These are phyloP conservation scores for Lepraria neglecta DNA, from an alignment of 495 filamentous ascomycete genomes.

Conservation along the genomic window DNA sequence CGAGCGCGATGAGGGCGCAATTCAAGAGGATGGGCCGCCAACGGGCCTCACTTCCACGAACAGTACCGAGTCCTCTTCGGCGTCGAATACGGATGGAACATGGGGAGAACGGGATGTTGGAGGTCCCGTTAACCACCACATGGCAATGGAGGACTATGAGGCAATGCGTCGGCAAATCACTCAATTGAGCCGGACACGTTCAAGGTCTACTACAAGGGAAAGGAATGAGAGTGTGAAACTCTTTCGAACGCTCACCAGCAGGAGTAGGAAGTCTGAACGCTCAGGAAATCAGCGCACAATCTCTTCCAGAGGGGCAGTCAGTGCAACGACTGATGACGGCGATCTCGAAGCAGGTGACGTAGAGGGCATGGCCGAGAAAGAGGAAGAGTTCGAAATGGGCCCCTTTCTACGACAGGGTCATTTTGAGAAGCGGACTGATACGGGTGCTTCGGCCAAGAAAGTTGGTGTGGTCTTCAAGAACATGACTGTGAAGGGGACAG, in stretches of 20 bases:
- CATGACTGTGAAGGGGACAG: slow-evolving; percentile 67
- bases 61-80: slow-evolving; percentile 19
- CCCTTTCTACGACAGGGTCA: slow-evolving; percentile 73
- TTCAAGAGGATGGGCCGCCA: slow-evolving; percentile 19
- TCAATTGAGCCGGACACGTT: slow-evolving; percentile 49
- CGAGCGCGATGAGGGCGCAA: not conserved
- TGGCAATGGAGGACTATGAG: slow-evolving; percentile 67
- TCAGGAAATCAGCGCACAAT: slow-evolving; percentile 3
- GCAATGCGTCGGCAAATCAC: slow-evolving; percentile 61
- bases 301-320: not conserved
- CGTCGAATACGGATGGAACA: slow-evolving; percentile 44
- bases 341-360: slow-evolving; percentile 29
- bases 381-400: slow-evolving; percentile 61
- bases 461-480: slow-evolving; percentile 80
- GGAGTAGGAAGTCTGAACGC: slow-evolving; percentile 22
- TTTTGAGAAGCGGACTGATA: slow-evolving; percentile 67
- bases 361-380: slow-evolving; percentile 36
- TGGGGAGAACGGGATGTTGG: slow-evolving; percentile 73
- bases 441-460: slow-evolving; percentile 66
- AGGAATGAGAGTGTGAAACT: slow-evolving; percentile 26
- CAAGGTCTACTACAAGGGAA: slow-evolving; percentile 32
- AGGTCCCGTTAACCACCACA: slow-evolving; percentile 52
- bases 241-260: slow-evolving; percentile 19
- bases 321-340: slow-evolving; percentile 5
- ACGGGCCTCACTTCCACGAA: slow-evolving; percentile 25